These are phyloP conservation scores for Cyclotella kingstonii DNA, from an alignment of 108 stramenopile genomes.

Conservation along the genomic window DNA sequence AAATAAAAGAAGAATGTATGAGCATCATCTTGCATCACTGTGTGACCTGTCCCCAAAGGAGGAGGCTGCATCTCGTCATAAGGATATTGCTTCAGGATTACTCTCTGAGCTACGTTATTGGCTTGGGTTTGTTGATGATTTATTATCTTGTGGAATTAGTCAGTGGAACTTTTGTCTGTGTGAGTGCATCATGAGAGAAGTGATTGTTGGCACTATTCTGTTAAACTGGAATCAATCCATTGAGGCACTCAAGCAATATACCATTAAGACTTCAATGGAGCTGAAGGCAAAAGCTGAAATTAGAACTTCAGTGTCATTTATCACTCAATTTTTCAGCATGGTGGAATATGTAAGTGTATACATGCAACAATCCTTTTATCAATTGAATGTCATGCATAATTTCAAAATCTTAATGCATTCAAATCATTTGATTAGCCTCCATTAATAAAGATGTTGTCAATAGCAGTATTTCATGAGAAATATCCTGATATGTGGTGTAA, in stretches of 20 bases:
- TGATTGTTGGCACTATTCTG: slow-evolving; percentile 54
- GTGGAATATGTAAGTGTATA: slow-evolving; percentile 21
- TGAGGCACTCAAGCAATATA: slow-evolving; percentile 4
- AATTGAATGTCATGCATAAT: background rate
- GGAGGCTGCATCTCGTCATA: slow-evolving; percentile 55
- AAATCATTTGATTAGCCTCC: background rate
- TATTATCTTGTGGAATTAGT: slow-evolving; percentile 69
- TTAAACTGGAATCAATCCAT: slow-evolving; percentile 35
- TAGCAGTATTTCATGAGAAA: slow-evolving; percentile 21
- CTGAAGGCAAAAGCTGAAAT: slow-evolving; percentile 37
- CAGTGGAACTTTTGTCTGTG: slow-evolving; percentile 73
- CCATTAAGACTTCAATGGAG: slow-evolving; percentile 16
- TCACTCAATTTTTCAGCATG: slow-evolving; percentile 42
- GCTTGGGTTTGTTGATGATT: slow-evolving; percentile 72
- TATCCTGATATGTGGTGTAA: slow-evolving; percentile 25
- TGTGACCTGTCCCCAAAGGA: slow-evolving; percentile 42
- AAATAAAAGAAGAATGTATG: background rate
- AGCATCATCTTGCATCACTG: slow-evolving; percentile 29
- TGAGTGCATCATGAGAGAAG: slow-evolving; percentile 61
- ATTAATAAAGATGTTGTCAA: slow-evolving; percentile 23
- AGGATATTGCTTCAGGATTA: slow-evolving; percentile 42
- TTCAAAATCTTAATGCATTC: background rate
- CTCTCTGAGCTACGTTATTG: slow-evolving; percentile 51
- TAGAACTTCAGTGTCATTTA: slow-evolving; percentile 29
- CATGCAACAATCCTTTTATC: background rate